These are phyloP conservation scores for Gossypium stocksii DNA, from an alignment of 345 rosid genomes.

Conservation along the genomic window DNA sequence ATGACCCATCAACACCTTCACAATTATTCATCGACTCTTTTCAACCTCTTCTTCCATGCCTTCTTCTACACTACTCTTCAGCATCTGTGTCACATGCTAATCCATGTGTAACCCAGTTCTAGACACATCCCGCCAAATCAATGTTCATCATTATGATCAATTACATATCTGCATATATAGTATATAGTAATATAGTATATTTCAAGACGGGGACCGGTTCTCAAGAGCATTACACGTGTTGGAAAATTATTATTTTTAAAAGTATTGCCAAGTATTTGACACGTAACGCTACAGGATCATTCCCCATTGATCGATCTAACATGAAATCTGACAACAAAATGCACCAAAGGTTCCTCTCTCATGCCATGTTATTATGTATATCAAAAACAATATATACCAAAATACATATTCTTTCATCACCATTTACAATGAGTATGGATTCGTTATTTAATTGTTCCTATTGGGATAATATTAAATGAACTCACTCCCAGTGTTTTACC, in stretches of 20 bases:
- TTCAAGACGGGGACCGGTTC: slow-evolving; percentile 44
- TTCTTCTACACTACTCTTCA: not conserved
- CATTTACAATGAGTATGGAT: slow-evolving; percentile 6
- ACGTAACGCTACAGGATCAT: slow-evolving; percentile 22
- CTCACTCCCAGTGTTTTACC: not conserved
- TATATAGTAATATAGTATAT: not conserved
- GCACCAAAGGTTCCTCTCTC: slow-evolving; percentile 3
- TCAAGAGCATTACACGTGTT: slow-evolving; percentile 19
- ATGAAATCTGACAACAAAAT: slow-evolving; percentile 19
- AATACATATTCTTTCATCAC: not conserved
- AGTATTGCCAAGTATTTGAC: slow-evolving; percentile 15
- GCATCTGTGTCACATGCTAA: slow-evolving; percentile 43
- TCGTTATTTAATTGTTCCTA: slow-evolving; percentile 17
- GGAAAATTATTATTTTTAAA: not conserved
- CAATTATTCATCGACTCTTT: slow-evolving; percentile 7
- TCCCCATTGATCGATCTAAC: not conserved
- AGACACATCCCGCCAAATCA: slow-evolving; percentile 23
- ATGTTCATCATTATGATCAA: not conserved
- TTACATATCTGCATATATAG: not conserved
- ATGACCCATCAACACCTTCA: slow-evolving; percentile 3
- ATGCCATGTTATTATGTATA: not conserved
- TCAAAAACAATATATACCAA: not conserved
- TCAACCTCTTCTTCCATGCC: slow-evolving; percentile 14
- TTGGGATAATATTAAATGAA: not conserved
- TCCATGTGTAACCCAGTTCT: slow-evolving; percentile 31